Evolutionary conservation across 2,329 filamentous ascomycete species (phyloP), one percentile per base, ranked within the genome.

Genomic region (Nigrograna mackinnonii): DNA sequence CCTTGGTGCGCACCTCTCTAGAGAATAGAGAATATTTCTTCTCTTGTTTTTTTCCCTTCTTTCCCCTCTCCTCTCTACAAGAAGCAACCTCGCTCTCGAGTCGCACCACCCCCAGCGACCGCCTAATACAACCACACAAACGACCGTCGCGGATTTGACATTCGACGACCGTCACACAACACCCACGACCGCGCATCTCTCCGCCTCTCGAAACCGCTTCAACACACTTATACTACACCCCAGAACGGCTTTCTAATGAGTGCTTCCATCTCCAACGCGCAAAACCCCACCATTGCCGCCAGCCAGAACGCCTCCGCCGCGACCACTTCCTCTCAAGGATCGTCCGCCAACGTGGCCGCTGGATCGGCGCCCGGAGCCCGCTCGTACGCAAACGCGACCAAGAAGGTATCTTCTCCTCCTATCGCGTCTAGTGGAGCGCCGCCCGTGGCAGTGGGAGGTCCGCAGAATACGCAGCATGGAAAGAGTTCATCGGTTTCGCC

Each of bases 381-480:
- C 60, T 82, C 80, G 64, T 83, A 83, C 80, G 81, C 80, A 64
- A 78, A 70, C 75, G 77, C 78, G 67, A 81, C 80, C 67, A 81
- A 79, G 69, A 81, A 79, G 69, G 67, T 68, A 54, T 70, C 68
- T 39, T 65, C 69, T 55, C 68, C 71, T 47, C 61, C 70, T 62
- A 75, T 76, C 69, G 73, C 75, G 66, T 70, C 71, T 46, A 75
- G 75, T 68, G 72, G 68, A 55, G 70, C 72, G 66, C 71, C 75
- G 62, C 70, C 77, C 62, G 71, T 74, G 69, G 73, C 74, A 70
- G 74, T 77, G 71, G 75, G 77, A 68, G 75, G 73, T 62, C 69
- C 75, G 61, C 77, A 71, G 80, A 82, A 63, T 71, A 60, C 57
- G 78, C 66, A 69, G 44, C 65, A 70, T 70, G 67, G 60, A 41